Evolutionary conservation across 257 asterid species (phyloP), one percentile per base, ranked within the genome.

Genomic region (Solanum bulbocastanum): DNA sequence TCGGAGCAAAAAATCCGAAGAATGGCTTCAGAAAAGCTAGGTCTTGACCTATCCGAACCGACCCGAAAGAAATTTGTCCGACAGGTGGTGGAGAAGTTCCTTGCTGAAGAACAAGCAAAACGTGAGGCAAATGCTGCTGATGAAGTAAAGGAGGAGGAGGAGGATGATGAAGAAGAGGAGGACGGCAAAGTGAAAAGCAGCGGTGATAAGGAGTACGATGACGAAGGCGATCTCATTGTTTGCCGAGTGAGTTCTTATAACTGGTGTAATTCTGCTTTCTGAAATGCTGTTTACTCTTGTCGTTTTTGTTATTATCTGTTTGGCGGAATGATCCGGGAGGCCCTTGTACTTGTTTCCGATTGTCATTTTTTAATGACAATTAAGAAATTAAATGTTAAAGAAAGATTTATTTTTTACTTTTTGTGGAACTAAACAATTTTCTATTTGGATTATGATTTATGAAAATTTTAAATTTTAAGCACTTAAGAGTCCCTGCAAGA

Each of bases 1-100:
- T 94, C 99, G 20, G 99, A 97, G 92, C 93, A n/a, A 91, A 91
- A 91, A 95, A 89, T 97, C 93, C 94, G 99, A 20, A 93, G 94
- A 83, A 69, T 94, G 72, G 98, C 98, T 1, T 95, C 99, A 36
- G 96, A 95, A 86, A 92, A 92, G 92, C 95, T 97, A 44, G 93
- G 87, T 2, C 90, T 96, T 73, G 93, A 96, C 88, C 97, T 97
- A 6, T 93, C 98, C 46, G 94, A 92, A 60, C 95, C 98, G 44
- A 65, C 92, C 87, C 89, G 92, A 44, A 96, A 94, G 93, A 92
- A 89, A 83, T 88, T 94, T 52, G 98, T 97, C 6, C 91, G 99
- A 78, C 85, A 89, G 74, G 90, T 97, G 8, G 99, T 97, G 11
- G 98, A 94, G 89, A 68, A 95, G 40, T 97, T 92, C 92, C 98